These are phyloP conservation scores for Pleurotus cornucopiae DNA, from an alignment of 768 basidiomycete species.

Conservation along the genomic window DNA sequence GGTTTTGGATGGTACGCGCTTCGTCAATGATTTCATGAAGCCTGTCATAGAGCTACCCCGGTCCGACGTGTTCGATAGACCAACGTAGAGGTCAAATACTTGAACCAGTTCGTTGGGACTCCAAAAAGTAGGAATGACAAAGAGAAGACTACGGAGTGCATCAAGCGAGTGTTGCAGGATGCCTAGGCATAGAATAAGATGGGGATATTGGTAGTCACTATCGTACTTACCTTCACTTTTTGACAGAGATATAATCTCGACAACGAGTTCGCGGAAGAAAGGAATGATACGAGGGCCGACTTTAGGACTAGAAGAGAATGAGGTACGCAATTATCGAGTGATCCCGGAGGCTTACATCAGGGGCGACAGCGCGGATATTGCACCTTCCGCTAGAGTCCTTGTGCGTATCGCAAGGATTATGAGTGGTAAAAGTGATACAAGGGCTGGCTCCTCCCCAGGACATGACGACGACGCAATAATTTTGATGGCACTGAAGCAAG, in stretches of 20 bases:
- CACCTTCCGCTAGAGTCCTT: slow-evolving; percentile 31
- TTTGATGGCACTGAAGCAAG: slow-evolving; percentile 58
- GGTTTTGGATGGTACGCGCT: slow-evolving; percentile 62
- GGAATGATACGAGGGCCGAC: slow-evolving; percentile 90
- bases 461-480: slow-evolving; percentile 55
- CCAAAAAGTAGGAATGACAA: slow-evolving; percentile 82
- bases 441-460: slow-evolving; percentile 60
- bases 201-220: neutral
- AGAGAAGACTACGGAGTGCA: slow-evolving; percentile 66
- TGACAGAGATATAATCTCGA: slow-evolving; percentile 51
- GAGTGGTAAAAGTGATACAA: slow-evolving; percentile 57
- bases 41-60: slow-evolving; percentile 30
- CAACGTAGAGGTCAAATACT: slow-evolving; percentile 54
- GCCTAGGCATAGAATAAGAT: slow-evolving; percentile 18
- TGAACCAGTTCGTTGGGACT: slow-evolving; percentile 52
- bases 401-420: slow-evolving; percentile 47
- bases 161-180: slow-evolving; percentile 30
- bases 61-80: slow-evolving; percentile 32
- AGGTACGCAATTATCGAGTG: slow-evolving; percentile 7
- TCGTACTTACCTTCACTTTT: slow-evolving; percentile 28
- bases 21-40: slow-evolving; percentile 64
- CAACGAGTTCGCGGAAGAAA: slow-evolving; percentile 67
- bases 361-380: slow-evolving; percentile 52
- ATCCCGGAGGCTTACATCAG: slow-evolving; percentile 48
- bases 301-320: slow-evolving; percentile 43